Percentiles rank a stretch among this genome's conserved stretches.
phyloP scores from a whole-genome alignment of 805 yeast species.

The Ogataea corticis region DNA sequence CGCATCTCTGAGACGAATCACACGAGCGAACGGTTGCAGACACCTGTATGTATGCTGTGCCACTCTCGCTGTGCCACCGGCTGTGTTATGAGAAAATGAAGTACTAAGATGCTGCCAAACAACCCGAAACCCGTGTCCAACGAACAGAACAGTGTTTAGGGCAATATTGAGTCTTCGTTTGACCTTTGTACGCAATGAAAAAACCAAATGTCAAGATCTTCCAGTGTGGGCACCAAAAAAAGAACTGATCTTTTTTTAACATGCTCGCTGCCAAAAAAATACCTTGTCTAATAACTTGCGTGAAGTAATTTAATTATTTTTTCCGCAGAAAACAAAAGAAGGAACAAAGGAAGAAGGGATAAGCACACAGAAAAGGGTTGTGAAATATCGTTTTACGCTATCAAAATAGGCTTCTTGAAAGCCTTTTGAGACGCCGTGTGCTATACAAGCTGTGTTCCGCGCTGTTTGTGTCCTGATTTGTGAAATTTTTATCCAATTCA shows the following conservation, averaged over 20 bases:
- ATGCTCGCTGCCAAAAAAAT: constrained; percentile 1
- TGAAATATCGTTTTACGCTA: neutral
- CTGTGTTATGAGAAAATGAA: neutral
- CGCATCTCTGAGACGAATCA: neutral
- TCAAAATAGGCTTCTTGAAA: neutral
- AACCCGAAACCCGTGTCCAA: neutral
- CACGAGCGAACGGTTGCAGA: too few species aligned
- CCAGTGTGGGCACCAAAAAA: neutral
- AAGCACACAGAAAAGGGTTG: neutral
- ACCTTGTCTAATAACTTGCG: neutral
- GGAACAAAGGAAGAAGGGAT: neutral
- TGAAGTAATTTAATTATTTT: neutral
- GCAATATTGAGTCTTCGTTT: too few species aligned
- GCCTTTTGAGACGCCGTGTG: too few species aligned
- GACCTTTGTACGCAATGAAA: too few species aligned
- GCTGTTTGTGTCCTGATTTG: too few species aligned
- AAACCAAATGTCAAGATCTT: too few species aligned
- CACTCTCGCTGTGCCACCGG: constrained; percentile 2
- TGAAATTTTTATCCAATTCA: too few species aligned
- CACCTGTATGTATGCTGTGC: neutral
- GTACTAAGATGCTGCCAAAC: neutral
- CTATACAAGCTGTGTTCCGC: too few species aligned
- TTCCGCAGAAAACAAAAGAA: neutral
- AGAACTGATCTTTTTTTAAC: neutral
- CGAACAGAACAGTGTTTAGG: too few species aligned